phyloP scores from a whole-genome alignment of 352 stramenopile genomes.

The Hyphochytrium catenoides region DNA sequence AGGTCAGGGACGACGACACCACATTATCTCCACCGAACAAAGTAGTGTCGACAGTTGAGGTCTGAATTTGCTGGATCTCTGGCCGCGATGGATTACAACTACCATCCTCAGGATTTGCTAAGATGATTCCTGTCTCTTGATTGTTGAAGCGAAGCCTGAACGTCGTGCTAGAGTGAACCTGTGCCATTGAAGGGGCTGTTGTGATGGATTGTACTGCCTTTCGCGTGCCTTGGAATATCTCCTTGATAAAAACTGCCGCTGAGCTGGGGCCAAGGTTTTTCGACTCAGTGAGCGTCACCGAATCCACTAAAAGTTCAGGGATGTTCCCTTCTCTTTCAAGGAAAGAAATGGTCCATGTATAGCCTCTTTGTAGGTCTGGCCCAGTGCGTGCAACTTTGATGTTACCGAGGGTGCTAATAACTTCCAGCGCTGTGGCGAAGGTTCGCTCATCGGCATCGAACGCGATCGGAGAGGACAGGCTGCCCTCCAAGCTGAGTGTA shows the following conservation, averaged over 20 bases:
- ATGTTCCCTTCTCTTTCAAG: conserved; percentile 31
- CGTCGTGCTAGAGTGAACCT: conserved; percentile 14
- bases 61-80: conserved; percentile 71
- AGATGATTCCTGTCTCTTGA: conserved; percentile 49
- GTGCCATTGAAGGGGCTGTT: conserved; percentile 18
- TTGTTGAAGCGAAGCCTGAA: conserved; percentile 25
- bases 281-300: conserved; percentile 20
- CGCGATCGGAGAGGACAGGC: conserved; percentile 36
- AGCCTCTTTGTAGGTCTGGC: conserved; percentile 55
- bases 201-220: conserved; percentile 37
- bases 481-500: conserved; percentile 18
- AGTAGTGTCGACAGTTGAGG: conserved; percentile 69
- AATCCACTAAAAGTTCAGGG: conserved; percentile 11
- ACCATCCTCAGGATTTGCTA: conserved; percentile 26
- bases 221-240: conserved; percentile 17
- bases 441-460: conserved; percentile 35
- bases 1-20: conserved; percentile 52
- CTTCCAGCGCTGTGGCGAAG: conserved; percentile 34
- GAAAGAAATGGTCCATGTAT: conserved; percentile 84
- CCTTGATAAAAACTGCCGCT: conserved; percentile 20
- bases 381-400: conserved; percentile 29
- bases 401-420: conserved; percentile 18
- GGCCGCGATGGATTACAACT: conserved; percentile 27
- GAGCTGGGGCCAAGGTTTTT: conserved; percentile 20
- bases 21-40: conserved; percentile 52